phyloP scores from a whole-genome alignment of 768 basidiomycete species.

The Auricularia sp. region DNA sequence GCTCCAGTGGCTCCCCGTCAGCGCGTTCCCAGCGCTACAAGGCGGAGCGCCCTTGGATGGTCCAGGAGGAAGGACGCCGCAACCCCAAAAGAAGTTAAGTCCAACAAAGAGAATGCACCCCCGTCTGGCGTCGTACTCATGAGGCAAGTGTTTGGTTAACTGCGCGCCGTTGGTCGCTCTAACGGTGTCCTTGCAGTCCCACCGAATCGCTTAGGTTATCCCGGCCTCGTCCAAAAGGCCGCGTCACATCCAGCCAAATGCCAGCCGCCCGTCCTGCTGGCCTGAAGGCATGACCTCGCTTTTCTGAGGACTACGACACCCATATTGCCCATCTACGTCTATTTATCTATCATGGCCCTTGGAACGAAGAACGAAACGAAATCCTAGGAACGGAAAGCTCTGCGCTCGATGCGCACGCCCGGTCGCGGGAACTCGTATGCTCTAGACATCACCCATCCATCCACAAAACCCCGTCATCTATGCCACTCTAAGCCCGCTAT shows the following conservation, averaged over 20 bases:
- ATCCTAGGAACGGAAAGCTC: not conserved
- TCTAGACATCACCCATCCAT: not conserved
- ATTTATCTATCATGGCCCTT: not conserved
- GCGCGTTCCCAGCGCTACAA: constrained; percentile 42
- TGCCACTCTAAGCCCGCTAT: not conserved
- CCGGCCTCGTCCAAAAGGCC: constrained; percentile 29
- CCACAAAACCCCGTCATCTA: not conserved
- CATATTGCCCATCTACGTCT: not conserved
- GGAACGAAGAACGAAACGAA: not conserved
- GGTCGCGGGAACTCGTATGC: not conserved
- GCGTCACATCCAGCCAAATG: not conserved
- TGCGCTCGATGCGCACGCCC: not conserved
- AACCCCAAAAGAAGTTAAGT: constrained; percentile 24
- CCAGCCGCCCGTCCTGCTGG: not conserved
- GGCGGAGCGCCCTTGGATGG: constrained; percentile 52
- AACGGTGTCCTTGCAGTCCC: constrained; percentile 18
- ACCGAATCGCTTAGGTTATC: constrained; percentile 33
- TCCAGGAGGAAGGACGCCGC: constrained; percentile 35
- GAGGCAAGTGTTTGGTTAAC: constrained; percentile 32
- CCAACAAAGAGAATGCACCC: constrained; percentile 40
- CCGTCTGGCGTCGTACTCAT: constrained; percentile 35
- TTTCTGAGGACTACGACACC: not conserved
- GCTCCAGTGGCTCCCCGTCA: constrained; percentile 29
- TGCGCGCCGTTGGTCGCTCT: not conserved
- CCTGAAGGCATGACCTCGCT: not conserved